phyloP scores from a whole-genome alignment of 2,329 filamentous ascomycete genomes.

The Colletotrichum euphorbiae region DNA sequence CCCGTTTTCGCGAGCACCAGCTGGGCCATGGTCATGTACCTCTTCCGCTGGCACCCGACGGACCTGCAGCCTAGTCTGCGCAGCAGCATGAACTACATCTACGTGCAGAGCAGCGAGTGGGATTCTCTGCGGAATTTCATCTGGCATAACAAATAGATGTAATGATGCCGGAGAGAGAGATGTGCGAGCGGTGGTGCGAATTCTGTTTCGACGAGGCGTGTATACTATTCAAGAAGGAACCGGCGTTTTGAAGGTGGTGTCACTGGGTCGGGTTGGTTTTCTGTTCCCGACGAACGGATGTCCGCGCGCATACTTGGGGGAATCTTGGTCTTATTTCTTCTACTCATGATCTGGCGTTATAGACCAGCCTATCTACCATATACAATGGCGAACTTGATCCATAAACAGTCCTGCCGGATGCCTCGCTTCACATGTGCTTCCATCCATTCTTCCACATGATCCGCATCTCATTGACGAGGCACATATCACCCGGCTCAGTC shows the following conservation, averaged over 20 bases:
- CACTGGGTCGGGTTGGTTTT: neutral
- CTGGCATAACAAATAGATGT: constrained; percentile 78
- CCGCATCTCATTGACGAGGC: constrained; percentile 70
- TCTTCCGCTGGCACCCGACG: constrained; percentile 93
- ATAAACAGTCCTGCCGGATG: neutral
- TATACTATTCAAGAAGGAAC: constrained; percentile 20
- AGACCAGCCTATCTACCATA: constrained; percentile 41
- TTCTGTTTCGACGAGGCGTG: constrained; percentile 7
- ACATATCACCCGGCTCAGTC: constrained; percentile 59
- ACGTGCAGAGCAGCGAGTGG: constrained; percentile 89
- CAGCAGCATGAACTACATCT: constrained; percentile 98
- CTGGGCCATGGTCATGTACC: constrained; percentile 95
- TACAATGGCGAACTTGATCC: constrained; percentile 10
- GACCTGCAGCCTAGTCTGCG: constrained; percentile 90
- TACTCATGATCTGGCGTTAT: constrained; percentile 33
- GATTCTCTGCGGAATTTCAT: constrained; percentile 86
- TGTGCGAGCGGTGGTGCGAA: neutral
- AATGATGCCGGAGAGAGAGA: neutral
- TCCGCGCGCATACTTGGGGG: constrained; percentile 1
- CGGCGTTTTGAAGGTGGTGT: constrained; percentile 23
- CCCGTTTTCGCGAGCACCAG: constrained; percentile 90
- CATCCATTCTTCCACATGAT: constrained; percentile 62
- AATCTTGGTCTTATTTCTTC: constrained; percentile 8
- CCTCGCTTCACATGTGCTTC: constrained; percentile 1
- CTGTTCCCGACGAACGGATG: neutral